Evolutionary conservation across 768 basidiomycete species (phyloP).

Genomic region (Pholiota conissans): DNA sequence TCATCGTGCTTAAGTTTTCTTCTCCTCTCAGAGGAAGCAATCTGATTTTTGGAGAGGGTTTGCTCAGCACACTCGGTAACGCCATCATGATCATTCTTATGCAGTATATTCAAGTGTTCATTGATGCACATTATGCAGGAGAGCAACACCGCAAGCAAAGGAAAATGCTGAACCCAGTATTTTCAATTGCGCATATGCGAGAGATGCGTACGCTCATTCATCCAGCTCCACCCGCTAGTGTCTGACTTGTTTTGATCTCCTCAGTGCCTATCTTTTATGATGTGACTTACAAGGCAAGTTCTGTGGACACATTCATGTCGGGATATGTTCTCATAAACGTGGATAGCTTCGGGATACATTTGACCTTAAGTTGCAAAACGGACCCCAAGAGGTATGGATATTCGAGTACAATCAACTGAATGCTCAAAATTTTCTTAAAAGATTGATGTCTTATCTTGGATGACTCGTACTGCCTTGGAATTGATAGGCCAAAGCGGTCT

Average conservation of each 20-base stretch:
- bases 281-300: slow-evolving; percentile 25
- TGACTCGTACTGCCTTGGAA: slow-evolving; percentile 45
- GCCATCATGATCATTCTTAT: too few relatives aligned
- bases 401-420: not conserved
- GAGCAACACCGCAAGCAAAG: slow-evolving; percentile 42
- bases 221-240: not conserved
- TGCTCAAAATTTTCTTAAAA: not conserved
- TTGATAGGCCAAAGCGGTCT: slow-evolving; percentile 50
- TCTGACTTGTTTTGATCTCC: not conserved
- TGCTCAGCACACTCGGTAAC: too few relatives aligned
- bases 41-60: too few relatives aligned
- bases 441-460: slow-evolving; percentile 16
- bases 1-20: not conserved
- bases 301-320: not conserved
- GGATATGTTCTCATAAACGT: too few relatives aligned
- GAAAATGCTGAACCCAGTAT: slow-evolving; percentile 47
- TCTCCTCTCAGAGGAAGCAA: too few relatives aligned
- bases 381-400: slow-evolving; percentile 12
- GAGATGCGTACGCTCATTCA: slow-evolving; percentile 23
- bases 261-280: slow-evolving; percentile 33
- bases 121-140: slow-evolving; percentile 23
- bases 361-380: slow-evolving; percentile 18
- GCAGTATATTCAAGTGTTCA: too few relatives aligned
- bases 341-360: slow-evolving; percentile 27
- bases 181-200: slow-evolving; percentile 42